Percentiles rank a stretch among this genome's conserved stretches.
Conservation (phyloP, 345 rosid species). For the Odontarrhena argentea region DNA sequence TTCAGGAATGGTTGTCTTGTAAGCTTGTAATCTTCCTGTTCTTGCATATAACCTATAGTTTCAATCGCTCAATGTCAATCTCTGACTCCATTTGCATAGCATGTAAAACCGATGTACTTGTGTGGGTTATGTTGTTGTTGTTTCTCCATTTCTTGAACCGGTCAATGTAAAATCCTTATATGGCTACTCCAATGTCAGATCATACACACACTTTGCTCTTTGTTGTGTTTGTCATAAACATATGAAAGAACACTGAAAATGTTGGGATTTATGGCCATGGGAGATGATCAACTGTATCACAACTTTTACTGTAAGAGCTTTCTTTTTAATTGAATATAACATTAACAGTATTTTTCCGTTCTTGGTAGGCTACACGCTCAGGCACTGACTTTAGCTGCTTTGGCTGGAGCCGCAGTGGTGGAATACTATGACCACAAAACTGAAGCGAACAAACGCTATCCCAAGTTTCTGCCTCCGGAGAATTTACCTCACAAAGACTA, state of each 20-base stretch:
- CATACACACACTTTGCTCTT: neutral
- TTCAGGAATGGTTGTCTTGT: neutral
- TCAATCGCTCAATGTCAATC: neutral
- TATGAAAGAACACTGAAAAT: neutral
- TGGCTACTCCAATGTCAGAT: neutral
- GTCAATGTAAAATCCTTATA: neutral
- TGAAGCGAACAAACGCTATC: conserved; percentile 46
- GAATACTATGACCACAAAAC: conserved; percentile 72
- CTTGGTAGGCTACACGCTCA: conserved; percentile 77
- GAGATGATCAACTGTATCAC: neutral
- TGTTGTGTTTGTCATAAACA: neutral
- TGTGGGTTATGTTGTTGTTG: neutral
- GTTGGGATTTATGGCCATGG: conserved; percentile 6
- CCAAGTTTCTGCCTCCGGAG: conserved; percentile 48
- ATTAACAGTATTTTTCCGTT: neutral
- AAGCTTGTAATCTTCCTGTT: neutral
- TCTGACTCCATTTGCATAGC: neutral
- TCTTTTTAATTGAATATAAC: neutral
- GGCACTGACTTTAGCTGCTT: conserved; percentile 76
- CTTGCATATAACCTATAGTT: neutral
- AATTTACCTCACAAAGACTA: conserved; percentile 53
- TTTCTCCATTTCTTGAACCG: neutral
- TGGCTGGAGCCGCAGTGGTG: conserved; percentile 77
- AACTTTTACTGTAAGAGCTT: neutral
- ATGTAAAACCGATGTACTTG: neutral